Base-by-base conservation (phyloP, 805 yeast species). In the Cyberlindnera suaveolens region DNA sequence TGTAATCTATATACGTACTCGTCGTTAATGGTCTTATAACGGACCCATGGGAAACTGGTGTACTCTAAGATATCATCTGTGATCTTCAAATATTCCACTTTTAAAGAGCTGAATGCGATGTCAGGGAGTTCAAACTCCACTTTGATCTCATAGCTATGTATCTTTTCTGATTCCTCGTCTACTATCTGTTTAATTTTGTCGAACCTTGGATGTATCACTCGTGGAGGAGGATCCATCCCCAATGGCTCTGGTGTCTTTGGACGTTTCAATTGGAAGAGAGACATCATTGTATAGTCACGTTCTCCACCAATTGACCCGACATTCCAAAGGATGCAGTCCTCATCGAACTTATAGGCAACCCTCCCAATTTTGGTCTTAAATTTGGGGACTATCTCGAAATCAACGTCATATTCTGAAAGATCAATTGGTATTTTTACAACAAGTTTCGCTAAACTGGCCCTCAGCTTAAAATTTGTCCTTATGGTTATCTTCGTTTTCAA, bases 31-130 rank as follows among this genome's bases (percentile, higher is more conserved):
- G 75, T 73, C 45, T 72, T 63, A 54, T 84, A 82, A 42, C 83
- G 68, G 1, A 85, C 82, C 95, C 95, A 85, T 0, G 93, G 90
- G 56, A 85, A 84, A 34, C 85, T 75, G 6, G 85, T 78, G 51
- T 80, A 80, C 41, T 74, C 67, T 55, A 83, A 59, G 40, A 70
- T 72, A 6, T 46, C 41, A 53, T 85, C 95, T 19, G 74, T 75
- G 14, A 85, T 82, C 48, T 80, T 78, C 40, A 85, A 59, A 51
- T 79, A 85, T 31, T 77, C 83, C 18, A 85, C 72, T 51, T 77
- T 78, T 31, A 85, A 61, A 0, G 88, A 88, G 35, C 86, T 78
- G 47, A 80, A 75, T 1, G 87, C 71, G 44, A 74, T 62, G 61
- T 79, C 73, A 3, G 85, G 85, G 36, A 85, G 71, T 47, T 80